A percentile compares a stretch with the other conserved stretches of the same genome.
phyloP scores from a whole-genome alignment of 2,329 filamentous ascomycete genomes.

The Sclerotinia spermophila region DNA sequence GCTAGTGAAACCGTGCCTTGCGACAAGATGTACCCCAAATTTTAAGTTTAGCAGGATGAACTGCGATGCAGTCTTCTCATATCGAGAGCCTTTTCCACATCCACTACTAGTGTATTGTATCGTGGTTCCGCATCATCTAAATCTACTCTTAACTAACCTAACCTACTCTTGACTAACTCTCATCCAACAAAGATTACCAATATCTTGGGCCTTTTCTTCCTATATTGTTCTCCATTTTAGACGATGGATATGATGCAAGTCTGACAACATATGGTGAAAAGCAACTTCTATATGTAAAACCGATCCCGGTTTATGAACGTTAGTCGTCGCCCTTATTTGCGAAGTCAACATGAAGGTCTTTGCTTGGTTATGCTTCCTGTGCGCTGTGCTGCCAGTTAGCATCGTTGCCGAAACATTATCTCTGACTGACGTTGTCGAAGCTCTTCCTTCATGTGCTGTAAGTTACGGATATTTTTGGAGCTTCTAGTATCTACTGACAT shows the following conservation, averaged over 20 bases:
- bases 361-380: neutral
- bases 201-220: neutral
- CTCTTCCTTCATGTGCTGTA: slow-evolving; percentile 13
- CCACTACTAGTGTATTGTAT: neutral
- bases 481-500: neutral
- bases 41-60: slow-evolving; percentile 3
- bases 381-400: neutral
- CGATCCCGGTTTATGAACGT: neutral
- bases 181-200: neutral
- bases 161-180: neutral
- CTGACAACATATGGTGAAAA: neutral
- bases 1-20: neutral
- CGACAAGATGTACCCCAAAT: neutral
- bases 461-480: neutral
- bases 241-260: neutral
- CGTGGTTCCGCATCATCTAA: neutral
- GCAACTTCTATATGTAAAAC: slow-evolving; percentile 3
- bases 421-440: neutral
- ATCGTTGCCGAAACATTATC: neutral
- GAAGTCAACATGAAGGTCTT: slow-evolving; percentile 5
- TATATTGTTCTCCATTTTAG: neutral
- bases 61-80: neutral
- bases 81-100: neutral
- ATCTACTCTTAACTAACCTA: neutral
- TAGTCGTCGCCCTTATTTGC: neutral